Percentiles rank a stretch among this genome's conserved stretches.
Evolutionary conservation across 805 yeast species (phyloP).

Genomic region (Yamadazyma laniorum): DNA sequence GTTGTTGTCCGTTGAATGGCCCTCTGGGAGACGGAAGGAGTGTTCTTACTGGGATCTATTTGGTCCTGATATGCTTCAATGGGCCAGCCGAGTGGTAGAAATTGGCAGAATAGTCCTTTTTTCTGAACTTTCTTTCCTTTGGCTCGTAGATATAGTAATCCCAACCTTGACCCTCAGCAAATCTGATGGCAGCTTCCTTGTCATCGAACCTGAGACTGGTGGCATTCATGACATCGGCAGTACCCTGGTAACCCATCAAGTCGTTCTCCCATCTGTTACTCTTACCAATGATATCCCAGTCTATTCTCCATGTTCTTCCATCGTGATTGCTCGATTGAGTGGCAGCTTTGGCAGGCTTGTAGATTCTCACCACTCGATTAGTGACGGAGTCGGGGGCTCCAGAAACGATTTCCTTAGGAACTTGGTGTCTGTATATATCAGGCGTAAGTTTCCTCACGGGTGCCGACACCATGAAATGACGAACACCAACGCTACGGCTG

Average conservation of each 20-base stretch:
- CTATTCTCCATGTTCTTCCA: constrained; percentile 65
- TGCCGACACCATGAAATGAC: constrained; percentile 2
- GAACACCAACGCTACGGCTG: constrained; percentile 1
- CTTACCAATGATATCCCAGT: constrained; percentile 77
- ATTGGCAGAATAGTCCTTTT: constrained; percentile 73
- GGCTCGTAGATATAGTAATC: constrained; percentile 81
- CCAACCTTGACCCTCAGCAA: constrained; percentile 86
- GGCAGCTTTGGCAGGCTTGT: constrained; percentile 73
- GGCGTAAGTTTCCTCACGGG: constrained; percentile 15
- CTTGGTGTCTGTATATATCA: constrained; percentile 21
- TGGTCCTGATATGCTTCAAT: constrained; percentile 78
- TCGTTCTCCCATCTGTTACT: constrained; percentile 90
- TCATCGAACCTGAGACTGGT: constrained; percentile 71
- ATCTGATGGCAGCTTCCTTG: constrained; percentile 72
- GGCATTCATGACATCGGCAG: constrained; percentile 80
- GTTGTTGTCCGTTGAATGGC: neutral
- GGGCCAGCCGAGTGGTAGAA: constrained; percentile 68
- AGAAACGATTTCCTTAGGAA: constrained; percentile 55
- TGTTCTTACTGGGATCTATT: too few relatives aligned
- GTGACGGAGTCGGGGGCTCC: constrained; percentile 78
- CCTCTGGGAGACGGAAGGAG: neutral
- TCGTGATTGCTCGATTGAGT: constrained; percentile 70
- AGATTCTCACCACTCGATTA: constrained; percentile 71
- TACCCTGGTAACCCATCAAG: constrained; percentile 79
- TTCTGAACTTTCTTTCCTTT: constrained; percentile 65